Percentiles rank a stretch among this genome's conserved stretches.
phyloP scores from a whole-genome alignment of 148 eudicot genomes.

The Amaranthus cruentus region DNA sequence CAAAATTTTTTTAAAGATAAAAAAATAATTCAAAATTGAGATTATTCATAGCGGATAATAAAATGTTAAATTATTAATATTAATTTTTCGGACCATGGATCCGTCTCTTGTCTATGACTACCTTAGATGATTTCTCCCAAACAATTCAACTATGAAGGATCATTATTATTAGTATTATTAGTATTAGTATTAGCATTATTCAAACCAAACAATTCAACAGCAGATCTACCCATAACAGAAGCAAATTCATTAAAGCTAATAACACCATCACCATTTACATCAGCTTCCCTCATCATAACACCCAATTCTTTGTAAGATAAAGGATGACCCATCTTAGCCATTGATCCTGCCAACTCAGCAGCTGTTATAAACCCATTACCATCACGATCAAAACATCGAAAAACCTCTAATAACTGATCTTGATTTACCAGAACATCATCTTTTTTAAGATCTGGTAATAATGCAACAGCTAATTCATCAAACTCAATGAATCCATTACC shows the following conservation, averaged over 20 bases:
- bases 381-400: conserved; percentile 53
- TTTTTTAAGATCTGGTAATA: conserved; percentile 39
- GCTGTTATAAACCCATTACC: conserved; percentile 64
- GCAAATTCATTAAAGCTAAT: conserved; percentile 66
- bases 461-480: conserved; percentile 52
- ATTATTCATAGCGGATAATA: too few relatives aligned
- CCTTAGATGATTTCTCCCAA: too few relatives aligned
- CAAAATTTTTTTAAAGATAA: too few relatives aligned
- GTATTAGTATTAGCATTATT: conserved; percentile 6
- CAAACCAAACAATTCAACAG: conserved; percentile 46
- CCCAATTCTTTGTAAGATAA: conserved; percentile 57
- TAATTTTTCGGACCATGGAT: too few relatives aligned
- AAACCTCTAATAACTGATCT: conserved; percentile 54
- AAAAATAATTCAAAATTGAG: too few relatives aligned
- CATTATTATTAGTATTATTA: too few relatives aligned
- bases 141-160: too few relatives aligned
- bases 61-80: too few relatives aligned
- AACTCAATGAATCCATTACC: conserved; percentile 62
- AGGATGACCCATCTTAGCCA: conserved; percentile 73
- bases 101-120: too few relatives aligned
- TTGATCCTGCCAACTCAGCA: conserved; percentile 63
- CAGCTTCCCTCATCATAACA: conserved; percentile 62
- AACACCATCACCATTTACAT: conserved; percentile 67
- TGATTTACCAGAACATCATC: conserved; percentile 43
- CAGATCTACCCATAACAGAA: conserved; percentile 54